Conservation (phyloP, 129 eudicot species). For the Artemisia annua region DNA sequence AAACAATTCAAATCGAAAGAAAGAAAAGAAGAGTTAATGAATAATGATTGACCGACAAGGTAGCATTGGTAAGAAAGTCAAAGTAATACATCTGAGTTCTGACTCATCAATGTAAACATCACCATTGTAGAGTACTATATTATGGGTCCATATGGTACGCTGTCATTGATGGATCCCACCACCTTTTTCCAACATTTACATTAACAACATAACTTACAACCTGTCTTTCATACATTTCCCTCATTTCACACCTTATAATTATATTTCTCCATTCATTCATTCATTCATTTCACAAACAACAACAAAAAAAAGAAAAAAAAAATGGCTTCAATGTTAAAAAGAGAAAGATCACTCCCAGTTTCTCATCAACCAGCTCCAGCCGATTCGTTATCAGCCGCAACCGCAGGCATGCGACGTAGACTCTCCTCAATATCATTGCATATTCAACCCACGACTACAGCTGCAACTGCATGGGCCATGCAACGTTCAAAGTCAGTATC, state of each 20-base stretch:
- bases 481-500: slow-evolving; percentile 73
- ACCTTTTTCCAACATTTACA: slow-evolving; percentile 10
- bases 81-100: neutral
- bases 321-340: slow-evolving; percentile 49
- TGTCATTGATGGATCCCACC: slow-evolving; percentile 32
- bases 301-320: neutral
- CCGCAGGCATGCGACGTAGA: slow-evolving; percentile 50
- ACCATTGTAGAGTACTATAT: neutral
- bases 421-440: slow-evolving; percentile 65
- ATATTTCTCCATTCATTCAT: neutral
- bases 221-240: neutral
- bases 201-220: too few species aligned
- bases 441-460: slow-evolving; percentile 41
- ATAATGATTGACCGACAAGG: slow-evolving; percentile 3
- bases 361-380: slow-evolving; percentile 31
- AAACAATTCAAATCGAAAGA: neutral
- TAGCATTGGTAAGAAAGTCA: slow-evolving; percentile 11
- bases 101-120: slow-evolving; percentile 4
- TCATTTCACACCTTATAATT: slow-evolving; percentile 1
- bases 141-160: slow-evolving; percentile 1
- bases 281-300: neutral
- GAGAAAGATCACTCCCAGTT: slow-evolving; percentile 49
- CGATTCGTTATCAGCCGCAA: neutral
- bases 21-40: neutral
- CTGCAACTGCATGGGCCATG: slow-evolving; percentile 50